Percentiles rank a stretch among this genome's conserved stretches.
phyloP scores from a whole-genome alignment of 1,284 basidiomycete genomes.

The Cutaneotrichosporon spelunceum region DNA sequence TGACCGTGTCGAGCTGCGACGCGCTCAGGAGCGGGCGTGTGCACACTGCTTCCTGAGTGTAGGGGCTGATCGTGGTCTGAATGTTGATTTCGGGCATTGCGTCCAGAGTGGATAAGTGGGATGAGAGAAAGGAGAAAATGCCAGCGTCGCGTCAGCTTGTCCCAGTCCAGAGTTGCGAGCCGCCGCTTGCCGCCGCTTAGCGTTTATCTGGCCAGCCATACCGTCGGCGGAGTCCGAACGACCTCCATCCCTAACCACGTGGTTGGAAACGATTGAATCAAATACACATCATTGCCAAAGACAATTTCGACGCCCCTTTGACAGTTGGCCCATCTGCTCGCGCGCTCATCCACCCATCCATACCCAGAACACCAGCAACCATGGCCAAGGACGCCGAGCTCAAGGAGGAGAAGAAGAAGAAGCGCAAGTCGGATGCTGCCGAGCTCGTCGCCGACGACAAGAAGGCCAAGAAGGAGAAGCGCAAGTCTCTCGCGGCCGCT shows the following conservation, averaged over 20 bases:
- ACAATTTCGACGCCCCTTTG: constrained; percentile 7
- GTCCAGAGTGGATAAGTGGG: background rate
- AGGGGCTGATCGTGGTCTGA: constrained; percentile 56
- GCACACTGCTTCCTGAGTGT: constrained; percentile 52
- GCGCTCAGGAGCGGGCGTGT: constrained; percentile 50
- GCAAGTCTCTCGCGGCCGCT: constrained; percentile 48
- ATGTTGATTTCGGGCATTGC: constrained; percentile 41
- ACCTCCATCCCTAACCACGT: background rate
- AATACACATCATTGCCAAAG: background rate
- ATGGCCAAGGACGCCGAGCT: constrained; percentile 51
- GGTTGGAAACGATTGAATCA: background rate
- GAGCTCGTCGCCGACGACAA: constrained; percentile 40
- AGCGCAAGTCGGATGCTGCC: constrained; percentile 51
- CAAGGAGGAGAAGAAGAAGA: constrained; percentile 53
- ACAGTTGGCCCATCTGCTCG: background rate
- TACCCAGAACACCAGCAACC: constrained; percentile 11
- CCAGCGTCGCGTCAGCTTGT: background rate
- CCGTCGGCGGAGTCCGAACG: background rate
- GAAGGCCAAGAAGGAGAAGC: constrained; percentile 54
- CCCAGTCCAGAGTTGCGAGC: background rate
- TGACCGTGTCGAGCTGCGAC: constrained; percentile 59
- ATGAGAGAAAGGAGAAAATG: background rate
- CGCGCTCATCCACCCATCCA: constrained; percentile 7
- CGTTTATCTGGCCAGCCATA: background rate
- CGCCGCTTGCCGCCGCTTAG: background rate